Evolutionary conservation across 176 grass and related monocot genomes (phyloP).

Genomic region (Pontederia crassipes): DNA sequence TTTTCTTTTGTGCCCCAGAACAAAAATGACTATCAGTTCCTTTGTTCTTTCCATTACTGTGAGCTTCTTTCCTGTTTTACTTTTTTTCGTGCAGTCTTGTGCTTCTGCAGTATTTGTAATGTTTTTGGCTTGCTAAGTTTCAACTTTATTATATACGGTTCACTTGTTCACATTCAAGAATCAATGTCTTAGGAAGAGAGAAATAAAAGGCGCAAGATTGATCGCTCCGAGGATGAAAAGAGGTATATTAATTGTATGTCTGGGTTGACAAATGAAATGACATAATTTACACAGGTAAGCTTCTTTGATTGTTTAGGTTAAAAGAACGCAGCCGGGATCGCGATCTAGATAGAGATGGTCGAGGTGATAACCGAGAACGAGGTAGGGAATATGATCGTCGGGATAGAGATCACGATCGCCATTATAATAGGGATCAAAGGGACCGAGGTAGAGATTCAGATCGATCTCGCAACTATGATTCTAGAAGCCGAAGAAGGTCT

Average conservation of each 20-base stretch:
- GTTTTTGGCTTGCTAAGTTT: constrained; percentile 17
- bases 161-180: constrained; percentile 19
- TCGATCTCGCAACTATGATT: constrained; percentile 59
- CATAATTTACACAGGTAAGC: not conserved
- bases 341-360: constrained; percentile 38
- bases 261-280: constrained; percentile 4
- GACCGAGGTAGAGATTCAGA: constrained; percentile 52
- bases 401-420: constrained; percentile 54
- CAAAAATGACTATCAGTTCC: no score
- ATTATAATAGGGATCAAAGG: constrained; percentile 50
- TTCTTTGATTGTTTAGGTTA: constrained; percentile 30
- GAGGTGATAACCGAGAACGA: constrained; percentile 44
- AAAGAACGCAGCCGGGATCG: constrained; percentile 64
- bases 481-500: constrained; percentile 52
- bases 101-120: constrained; percentile 10
- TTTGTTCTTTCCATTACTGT: constrained; percentile 4
- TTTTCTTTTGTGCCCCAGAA: no score
- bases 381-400: constrained; percentile 58
- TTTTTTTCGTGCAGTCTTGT: constrained; percentile 20
- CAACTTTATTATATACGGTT: constrained; percentile 4
- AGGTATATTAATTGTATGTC: constrained; percentile 26
- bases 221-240: constrained; percentile 42
- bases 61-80: constrained; percentile 3
- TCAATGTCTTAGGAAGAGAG: constrained; percentile 50
- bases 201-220: constrained; percentile 62